Evolutionary conservation across 148 eudicot species (phyloP).

Genomic region (Diospyros kaki): DNA sequence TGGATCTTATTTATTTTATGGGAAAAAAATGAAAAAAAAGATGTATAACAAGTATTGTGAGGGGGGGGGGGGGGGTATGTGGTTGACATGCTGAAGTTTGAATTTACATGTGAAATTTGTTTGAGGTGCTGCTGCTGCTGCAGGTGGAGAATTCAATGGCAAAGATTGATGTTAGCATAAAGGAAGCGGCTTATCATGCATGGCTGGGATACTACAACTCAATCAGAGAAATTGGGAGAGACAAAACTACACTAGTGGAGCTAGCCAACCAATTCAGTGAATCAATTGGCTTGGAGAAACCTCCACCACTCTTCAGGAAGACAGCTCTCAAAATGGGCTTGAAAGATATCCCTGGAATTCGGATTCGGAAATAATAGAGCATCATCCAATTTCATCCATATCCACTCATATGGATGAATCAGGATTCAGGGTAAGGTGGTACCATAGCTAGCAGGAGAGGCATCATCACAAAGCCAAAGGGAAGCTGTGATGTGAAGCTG

Average conservation of each 20-base stretch:
- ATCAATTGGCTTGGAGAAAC: slow-evolving; percentile 73
- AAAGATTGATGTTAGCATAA: slow-evolving; percentile 64
- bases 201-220: slow-evolving; percentile 97
- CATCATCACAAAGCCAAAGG: too few species aligned
- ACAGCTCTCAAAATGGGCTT: slow-evolving; percentile 89
- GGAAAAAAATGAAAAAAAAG: neutral
- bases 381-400: too few species aligned
- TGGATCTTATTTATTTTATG: neutral
- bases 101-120: neutral
- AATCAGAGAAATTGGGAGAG: slow-evolving; percentile 64
- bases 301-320: slow-evolving; percentile 74
- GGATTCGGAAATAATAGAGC: slow-evolving; percentile 46
- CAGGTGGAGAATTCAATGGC: slow-evolving; percentile 71
- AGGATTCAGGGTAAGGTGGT: too few species aligned
- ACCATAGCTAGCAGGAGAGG: too few species aligned
- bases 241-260: slow-evolving; percentile 79
- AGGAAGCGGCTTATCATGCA: slow-evolving; percentile 93
- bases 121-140: slow-evolving; percentile 11
- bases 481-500: too few species aligned
- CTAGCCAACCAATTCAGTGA: slow-evolving; percentile 61
- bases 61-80: neutral
- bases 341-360: slow-evolving; percentile 84
- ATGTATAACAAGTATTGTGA: neutral
- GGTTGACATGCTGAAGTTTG: neutral
- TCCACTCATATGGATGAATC: too few species aligned